These are phyloP conservation scores for Halenospora varia DNA, from an alignment of 495 filamentous ascomycete genomes.

Conservation along the genomic window DNA sequence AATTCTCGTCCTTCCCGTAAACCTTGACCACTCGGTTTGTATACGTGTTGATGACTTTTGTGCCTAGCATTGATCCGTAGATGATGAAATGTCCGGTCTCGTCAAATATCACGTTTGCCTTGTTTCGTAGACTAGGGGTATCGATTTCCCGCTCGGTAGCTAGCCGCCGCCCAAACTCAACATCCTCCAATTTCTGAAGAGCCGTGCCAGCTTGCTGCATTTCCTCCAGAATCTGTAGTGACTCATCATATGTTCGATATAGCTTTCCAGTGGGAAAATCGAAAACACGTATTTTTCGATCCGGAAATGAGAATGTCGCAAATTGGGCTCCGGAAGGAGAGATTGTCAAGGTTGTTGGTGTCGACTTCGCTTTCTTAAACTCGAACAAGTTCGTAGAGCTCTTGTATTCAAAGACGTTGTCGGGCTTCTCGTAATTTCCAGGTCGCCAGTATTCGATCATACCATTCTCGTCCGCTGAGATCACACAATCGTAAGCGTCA, in stretches of 20 bases:
- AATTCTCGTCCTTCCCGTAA: conserved; percentile 83
- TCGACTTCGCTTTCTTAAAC: conserved; percentile 91
- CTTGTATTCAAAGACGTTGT: conserved; percentile 87
- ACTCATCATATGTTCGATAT: conserved; percentile 91
- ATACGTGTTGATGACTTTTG: conserved; percentile 91
- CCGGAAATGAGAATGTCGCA: conserved; percentile 87
- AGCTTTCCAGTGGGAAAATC: conserved; percentile 88
- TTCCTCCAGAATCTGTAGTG: conserved; percentile 74
- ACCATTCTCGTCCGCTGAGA: conserved; percentile 84
- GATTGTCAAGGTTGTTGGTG: conserved; percentile 78
- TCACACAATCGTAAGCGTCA: conserved; percentile 78
- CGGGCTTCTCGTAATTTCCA: conserved; percentile 80
- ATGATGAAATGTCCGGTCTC: conserved; percentile 94
- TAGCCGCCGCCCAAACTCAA: conserved; percentile 89
- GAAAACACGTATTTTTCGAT: conserved; percentile 87
- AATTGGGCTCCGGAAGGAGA: conserved; percentile 83
- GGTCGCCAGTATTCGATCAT: conserved; percentile 98
- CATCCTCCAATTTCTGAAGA: conserved; percentile 69
- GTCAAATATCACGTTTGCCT: conserved; percentile 86
- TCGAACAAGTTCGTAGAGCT: conserved; percentile 91
- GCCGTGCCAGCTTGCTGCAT: conserved; percentile 93
- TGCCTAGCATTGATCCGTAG: conserved; percentile 86
- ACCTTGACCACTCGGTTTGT: conserved; percentile 87
- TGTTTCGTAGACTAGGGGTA: conserved; percentile 53
- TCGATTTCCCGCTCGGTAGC: conserved; percentile 87